phyloP scores from a whole-genome alignment of 768 basidiomycete species.

The Daedaleopsis sinensis region DNA sequence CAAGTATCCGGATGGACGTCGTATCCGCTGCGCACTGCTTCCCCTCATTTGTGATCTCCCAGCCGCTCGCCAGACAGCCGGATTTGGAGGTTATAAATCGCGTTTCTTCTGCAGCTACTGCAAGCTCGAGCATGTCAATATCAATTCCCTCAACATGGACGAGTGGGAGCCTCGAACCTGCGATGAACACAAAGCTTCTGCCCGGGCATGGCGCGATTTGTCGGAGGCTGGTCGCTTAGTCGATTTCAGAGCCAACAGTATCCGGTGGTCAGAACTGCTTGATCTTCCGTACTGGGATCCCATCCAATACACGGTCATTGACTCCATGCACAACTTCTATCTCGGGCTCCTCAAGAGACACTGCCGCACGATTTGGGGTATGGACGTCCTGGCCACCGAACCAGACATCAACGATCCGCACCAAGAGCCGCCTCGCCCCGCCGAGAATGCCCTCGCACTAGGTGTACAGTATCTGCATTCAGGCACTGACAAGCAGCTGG shows the following conservation, averaged over 20 bases:
- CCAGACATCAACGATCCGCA: constrained; percentile 23
- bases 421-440: not conserved
- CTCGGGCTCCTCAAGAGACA: constrained; percentile 29
- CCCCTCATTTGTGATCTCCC: constrained; percentile 41
- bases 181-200: constrained; percentile 23
- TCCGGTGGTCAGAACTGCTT: constrained; percentile 33
- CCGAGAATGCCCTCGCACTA: not conserved
- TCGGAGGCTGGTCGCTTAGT: not conserved
- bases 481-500: constrained; percentile 1
- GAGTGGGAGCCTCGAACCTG: constrained; percentile 27
- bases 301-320: constrained; percentile 34
- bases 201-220: constrained; percentile 24
- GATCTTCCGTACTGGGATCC: constrained; percentile 45
- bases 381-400: not conserved
- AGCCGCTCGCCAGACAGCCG: constrained; percentile 35
- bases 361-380: constrained; percentile 3
- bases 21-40: constrained; percentile 32
- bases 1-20: constrained; percentile 27
- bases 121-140: constrained; percentile 23
- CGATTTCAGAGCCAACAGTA: constrained; percentile 23
- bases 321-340: constrained; percentile 45
- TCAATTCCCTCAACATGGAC: constrained; percentile 20
- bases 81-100: constrained; percentile 27
- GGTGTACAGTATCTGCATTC: not conserved
- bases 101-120: constrained; percentile 35